Evolutionary conservation across 495 filamentous ascomycete genomes (phyloP).

Genomic region (Lasiosphaeriaceae sp.): DNA sequence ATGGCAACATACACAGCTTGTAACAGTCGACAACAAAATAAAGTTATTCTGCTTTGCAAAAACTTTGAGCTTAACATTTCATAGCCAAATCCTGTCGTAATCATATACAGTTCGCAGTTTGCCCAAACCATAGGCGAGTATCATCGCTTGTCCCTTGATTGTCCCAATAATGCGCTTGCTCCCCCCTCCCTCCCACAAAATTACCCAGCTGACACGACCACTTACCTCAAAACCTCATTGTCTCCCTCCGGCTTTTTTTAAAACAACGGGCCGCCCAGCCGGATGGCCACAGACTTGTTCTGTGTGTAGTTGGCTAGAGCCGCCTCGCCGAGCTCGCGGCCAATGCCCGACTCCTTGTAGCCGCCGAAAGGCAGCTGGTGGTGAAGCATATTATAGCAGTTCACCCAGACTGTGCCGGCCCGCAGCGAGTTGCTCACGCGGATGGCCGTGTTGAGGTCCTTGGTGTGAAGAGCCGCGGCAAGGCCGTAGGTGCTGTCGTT

Average conservation of each 20-base stretch:
- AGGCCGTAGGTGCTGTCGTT: slow-evolving; percentile 86
- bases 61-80: too few species aligned
- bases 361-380: slow-evolving; percentile 80
- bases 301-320: slow-evolving; percentile 92
- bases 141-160: too few species aligned
- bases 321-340: slow-evolving; percentile 90
- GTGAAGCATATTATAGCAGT: slow-evolving; percentile 67
- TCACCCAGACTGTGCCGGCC: slow-evolving; percentile 85
- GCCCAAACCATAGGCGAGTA: too few species aligned
- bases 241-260: not conserved
- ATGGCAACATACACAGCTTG: too few species aligned
- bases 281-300: slow-evolving; percentile 56
- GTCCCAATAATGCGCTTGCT: too few species aligned
- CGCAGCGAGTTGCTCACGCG: slow-evolving; percentile 75
- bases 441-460: slow-evolving; percentile 87
- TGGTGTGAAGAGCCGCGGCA: slow-evolving; percentile 90
- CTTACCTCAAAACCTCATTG: too few species aligned
- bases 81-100: too few species aligned
- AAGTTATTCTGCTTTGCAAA: too few species aligned
- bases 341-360: slow-evolving; percentile 90
- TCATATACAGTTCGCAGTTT: too few species aligned
- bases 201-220: too few species aligned
- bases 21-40: too few species aligned
- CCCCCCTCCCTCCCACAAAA: too few species aligned
- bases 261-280: slow-evolving; percentile 19